Base-by-base conservation (phyloP, 2,329 filamentous ascomycete genomes). In the Chalaropsis thielavioides region DNA sequence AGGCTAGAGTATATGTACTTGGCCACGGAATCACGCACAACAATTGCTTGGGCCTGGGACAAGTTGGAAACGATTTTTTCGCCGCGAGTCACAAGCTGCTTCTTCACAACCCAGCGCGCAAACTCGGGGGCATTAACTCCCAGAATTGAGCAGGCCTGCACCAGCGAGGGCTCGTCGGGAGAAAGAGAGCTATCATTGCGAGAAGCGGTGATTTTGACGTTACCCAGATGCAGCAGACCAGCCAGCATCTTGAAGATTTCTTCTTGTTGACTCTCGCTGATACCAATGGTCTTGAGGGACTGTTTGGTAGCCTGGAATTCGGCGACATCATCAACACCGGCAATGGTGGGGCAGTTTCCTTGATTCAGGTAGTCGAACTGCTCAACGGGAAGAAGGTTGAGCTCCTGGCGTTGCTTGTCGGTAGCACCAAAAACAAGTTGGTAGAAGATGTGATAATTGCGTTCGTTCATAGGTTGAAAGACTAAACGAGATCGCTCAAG, bases 371-470 rank as follows among this genome's bases (percentile, higher is more conserved):
- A 99, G 72, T 95, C 90, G 71, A 94, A 99, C 71, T 96, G 86
- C 72, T 97, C 92, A 58, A 95, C 83, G 0, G 91, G 83, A 56
- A 91, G 77, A 68, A 99, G 78, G 54, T 85, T 84, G 67, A 96
- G 81, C 70, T 92, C 87, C 73, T 92, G 83, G 61, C 86, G 86
- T 76, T 96, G 87, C 68, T 84, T 81, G 40, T 95, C 89, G 1
- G 89, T 86, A n/a, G 92, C 89, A 73, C 95, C 94, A 61, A 92
- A 91, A 58, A 96, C 86, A 62, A 99, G 82, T 75, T 99, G 94
- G 76, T 99, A 99, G 78, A 99, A 99, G 71, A 99, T 92, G 76
- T 99, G 94, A 77, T 99, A 99, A 75, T 99, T 99, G 70, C 94
- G 84, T 79, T 99, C 94, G 78, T 96, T 97, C 69, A 96, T 79